These are phyloP conservation scores for Pugionium cornutum DNA, from an alignment of 345 rosid species.

Conservation along the genomic window DNA sequence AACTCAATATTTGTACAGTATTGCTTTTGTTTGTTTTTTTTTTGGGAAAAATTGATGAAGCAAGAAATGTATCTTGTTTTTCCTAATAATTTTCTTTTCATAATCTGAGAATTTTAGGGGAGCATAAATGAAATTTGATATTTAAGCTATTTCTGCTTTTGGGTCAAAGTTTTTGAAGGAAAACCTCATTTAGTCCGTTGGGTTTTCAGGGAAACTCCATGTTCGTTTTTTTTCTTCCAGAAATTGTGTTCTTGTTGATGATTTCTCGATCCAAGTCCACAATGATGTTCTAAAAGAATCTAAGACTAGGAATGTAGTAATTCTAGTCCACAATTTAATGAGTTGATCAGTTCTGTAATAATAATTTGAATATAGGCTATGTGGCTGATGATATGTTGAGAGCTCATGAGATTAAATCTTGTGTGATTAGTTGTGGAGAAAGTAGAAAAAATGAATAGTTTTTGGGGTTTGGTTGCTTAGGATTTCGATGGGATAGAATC, in stretches of 20 bases:
- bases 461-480: constrained; percentile 39
- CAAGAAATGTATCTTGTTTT: no score
- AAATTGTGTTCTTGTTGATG: not conserved
- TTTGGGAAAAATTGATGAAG: no score
- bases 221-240: not conserved
- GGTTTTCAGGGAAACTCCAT: constrained; percentile 7
- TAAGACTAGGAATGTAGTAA: not conserved
- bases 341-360: no score
- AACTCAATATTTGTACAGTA: no score
- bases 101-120: no score
- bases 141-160: constrained; percentile 3
- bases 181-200: no score
- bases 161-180: constrained; percentile 1
- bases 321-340: no score
- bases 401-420: not conserved
- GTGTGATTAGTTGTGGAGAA: constrained; percentile 1
- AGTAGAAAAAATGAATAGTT: not conserved
- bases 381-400: not conserved
- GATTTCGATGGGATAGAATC: constrained; percentile 85
- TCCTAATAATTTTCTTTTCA: no score
- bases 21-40: no score
- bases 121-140: not conserved
- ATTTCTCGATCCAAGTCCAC: no score
- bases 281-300: no score
- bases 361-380: no score